These are phyloP conservation scores for Euphorbia schlechtendalii DNA, from an alignment of 441 rosid species.

Conservation along the genomic window DNA sequence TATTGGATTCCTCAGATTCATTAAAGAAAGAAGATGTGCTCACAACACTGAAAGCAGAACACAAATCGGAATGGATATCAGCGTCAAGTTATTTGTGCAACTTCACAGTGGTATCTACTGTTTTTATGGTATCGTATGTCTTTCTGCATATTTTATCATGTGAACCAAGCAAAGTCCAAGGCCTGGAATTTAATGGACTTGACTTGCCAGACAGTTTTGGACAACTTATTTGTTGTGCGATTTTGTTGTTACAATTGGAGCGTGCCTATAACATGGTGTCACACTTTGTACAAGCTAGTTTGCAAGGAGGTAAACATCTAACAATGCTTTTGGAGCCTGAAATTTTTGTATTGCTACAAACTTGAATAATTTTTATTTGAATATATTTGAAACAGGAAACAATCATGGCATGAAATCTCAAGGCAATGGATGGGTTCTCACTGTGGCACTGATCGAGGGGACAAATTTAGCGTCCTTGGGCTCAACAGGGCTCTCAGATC, in stretches of 20 bases:
- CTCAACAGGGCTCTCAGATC: constrained; percentile 50
- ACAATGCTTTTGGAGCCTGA: not conserved
- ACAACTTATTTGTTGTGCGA: constrained; percentile 53
- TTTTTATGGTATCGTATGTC: constrained; percentile 46
- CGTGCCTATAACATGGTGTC: constrained; percentile 50
- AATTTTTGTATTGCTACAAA: not conserved
- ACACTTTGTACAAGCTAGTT: constrained; percentile 64
- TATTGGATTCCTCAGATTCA: constrained; percentile 28
- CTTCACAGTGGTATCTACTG: constrained; percentile 48
- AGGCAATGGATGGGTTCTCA: constrained; percentile 85
- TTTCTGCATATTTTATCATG: constrained; percentile 48
- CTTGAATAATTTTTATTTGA: constrained; percentile 9
- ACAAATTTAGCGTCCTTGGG: constrained; percentile 51
- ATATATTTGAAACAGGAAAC: constrained; percentile 32
- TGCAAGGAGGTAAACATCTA: constrained; percentile 44
- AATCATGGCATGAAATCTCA: constrained; percentile 60
- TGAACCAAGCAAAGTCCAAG: constrained; percentile 47
- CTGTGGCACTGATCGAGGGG: constrained; percentile 76
- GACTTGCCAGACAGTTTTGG: constrained; percentile 89
- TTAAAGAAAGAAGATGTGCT: constrained; percentile 45
- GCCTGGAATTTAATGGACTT: constrained; percentile 63
- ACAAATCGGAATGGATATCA: constrained; percentile 54
- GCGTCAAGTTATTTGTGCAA: constrained; percentile 59
- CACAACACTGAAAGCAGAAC: constrained; percentile 55
- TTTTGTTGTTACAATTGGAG: constrained; percentile 54